Evolutionary conservation across 2,329 filamentous ascomycete species (phyloP), one percentile per base, ranked within the genome.

Genomic region (Aspergillus vadensis): DNA sequence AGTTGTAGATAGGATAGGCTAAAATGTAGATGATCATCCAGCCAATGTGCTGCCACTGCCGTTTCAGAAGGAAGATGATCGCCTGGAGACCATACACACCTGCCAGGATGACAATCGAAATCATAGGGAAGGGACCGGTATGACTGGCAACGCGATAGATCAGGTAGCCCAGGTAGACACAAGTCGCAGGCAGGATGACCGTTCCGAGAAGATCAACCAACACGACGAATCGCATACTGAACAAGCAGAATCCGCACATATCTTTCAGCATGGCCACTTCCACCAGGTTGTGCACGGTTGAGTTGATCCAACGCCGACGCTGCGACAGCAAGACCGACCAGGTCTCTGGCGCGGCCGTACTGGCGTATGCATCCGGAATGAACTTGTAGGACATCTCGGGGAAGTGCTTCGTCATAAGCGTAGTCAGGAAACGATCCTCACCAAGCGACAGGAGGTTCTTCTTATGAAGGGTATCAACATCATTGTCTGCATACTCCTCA

Each of bases 231-330:
- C 94, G 89, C 94, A 98, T 98, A 64, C 91, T 92, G 83, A 98
- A 98, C 80, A 91, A 97, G 81, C 95, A 99, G 87, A 99, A 99
- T 67, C 95, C 95, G 74, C 95, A 99, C 77, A 99, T 89, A 72
- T 99, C 92, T 76, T 93, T 90, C 50, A 99, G 84, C 70, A 89
- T 89, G 74, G 97, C 89, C 72, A 99, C 82, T 76, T 99, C 95
- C 25, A 89, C 90, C 73, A 99, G 78, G 75, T 99, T 99, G 83
- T 99, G 95, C 63, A 99, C 90, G 9, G 95, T 99, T 1, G 95
- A 98, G 80, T 99, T 99, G 77, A 99, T 99, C 95, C 95, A 99
- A 75, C 95, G 90, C 82, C 95, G 92, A 83, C 95, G 89, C 76
- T 99, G 95, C n/a, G 95, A 99, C 32, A 99, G 83, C 69, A 99